Percentiles rank a stretch among this genome's conserved stretches.
phyloP scores from a whole-genome alignment of 371 early-diverging fungal species.

The Mortierella sp. region DNA sequence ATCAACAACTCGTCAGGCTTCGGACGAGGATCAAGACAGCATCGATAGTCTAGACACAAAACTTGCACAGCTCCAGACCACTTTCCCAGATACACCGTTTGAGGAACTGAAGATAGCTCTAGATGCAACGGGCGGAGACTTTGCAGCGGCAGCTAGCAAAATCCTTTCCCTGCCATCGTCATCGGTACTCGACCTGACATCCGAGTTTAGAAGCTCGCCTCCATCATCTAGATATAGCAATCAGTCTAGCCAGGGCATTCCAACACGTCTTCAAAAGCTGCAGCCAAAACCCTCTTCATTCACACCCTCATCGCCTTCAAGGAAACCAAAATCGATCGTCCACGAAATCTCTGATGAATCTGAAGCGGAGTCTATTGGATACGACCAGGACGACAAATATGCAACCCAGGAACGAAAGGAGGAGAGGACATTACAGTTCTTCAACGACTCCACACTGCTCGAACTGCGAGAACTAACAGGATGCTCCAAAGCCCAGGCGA shows the following conservation, averaged over 20 bases:
- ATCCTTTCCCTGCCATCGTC: not conserved
- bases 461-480: constrained; percentile 75
- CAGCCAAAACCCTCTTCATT: not conserved
- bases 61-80: constrained; percentile 26
- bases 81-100: constrained; percentile 24
- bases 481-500: constrained; percentile 71
- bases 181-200: constrained; percentile 4
- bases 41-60: constrained; percentile 17
- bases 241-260: not conserved
- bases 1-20: constrained; percentile 4
- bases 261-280: not conserved
- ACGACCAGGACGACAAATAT: constrained; percentile 14
- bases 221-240: not conserved
- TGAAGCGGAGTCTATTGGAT: constrained; percentile 14
- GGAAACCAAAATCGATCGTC: not conserved
- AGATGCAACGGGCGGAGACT: constrained; percentile 19
- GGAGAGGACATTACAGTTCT: constrained; percentile 69
- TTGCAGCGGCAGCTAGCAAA: constrained; percentile 21
- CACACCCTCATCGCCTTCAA: not conserved
- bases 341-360: constrained; percentile 26
- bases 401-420: constrained; percentile 52
- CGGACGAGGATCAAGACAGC: constrained; percentile 28
- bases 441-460: constrained; percentile 66
- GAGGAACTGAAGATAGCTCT: constrained; percentile 12
- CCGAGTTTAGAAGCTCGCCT: not conserved